A percentile compares a stretch with the other conserved stretches of the same genome.
Evolutionary conservation across 176 grass and related monocot species (phyloP).

Genomic region (Cymbopogon citratus): DNA sequence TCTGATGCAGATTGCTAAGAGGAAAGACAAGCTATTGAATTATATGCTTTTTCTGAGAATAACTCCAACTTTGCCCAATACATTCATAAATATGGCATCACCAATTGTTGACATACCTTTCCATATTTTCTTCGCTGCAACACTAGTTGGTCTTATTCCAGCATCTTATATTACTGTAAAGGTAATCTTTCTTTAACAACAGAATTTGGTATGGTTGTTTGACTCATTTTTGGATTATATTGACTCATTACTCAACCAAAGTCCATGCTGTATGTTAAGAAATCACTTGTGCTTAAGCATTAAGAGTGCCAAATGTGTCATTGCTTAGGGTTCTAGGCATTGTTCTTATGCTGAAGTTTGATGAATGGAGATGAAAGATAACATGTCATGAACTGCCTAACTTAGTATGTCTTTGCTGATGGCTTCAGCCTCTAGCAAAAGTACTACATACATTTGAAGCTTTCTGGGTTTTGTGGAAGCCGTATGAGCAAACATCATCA

Average conservation of each 20-base stretch:
- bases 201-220: background rate
- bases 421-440: background rate
- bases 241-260: background rate
- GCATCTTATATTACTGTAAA: slow-evolving; percentile 97
- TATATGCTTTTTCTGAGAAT: slow-evolving; percentile 99
- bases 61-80: slow-evolving; percentile 95
- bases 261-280: background rate
- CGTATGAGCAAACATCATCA: slow-evolving; percentile 5
- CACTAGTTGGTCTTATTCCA: slow-evolving; percentile 80
- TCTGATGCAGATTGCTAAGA: slow-evolving; percentile 70
- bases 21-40: slow-evolving; percentile 87
- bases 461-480: slow-evolving; percentile 15
- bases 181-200: slow-evolving; percentile 38
- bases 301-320: background rate
- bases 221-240: background rate
- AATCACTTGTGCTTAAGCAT: background rate
- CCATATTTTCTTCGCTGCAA: slow-evolving; percentile 94
- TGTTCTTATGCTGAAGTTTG: background rate
- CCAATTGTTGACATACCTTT: slow-evolving; percentile 98
- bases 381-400: background rate
- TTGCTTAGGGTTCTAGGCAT: background rate
- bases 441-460: background rate
- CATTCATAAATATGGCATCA: slow-evolving; percentile 98
- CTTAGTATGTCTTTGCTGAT: background rate
- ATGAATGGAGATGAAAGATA: background rate